Conservation (phyloP, 768 basidiomycete species). For the Russula foetens region DNA sequence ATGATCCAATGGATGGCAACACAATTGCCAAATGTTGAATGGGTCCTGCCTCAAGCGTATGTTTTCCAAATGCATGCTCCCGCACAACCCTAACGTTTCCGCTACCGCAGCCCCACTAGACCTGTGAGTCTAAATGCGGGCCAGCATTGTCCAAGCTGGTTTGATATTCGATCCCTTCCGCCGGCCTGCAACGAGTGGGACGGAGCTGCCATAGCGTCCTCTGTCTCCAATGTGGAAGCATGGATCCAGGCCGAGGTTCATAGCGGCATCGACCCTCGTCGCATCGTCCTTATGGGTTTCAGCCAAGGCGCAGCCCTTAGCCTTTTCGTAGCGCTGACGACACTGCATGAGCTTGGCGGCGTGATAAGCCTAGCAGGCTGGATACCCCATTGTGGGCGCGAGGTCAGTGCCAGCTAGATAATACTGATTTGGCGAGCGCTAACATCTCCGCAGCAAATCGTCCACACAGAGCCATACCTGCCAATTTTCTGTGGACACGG, state of each 20-base stretch:
- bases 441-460: slow-evolving; percentile 25
- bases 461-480: slow-evolving; percentile 28
- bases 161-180: slow-evolving; percentile 33
- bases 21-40: slow-evolving; percentile 33
- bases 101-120: slow-evolving; percentile 23
- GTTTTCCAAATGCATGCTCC: slow-evolving; percentile 3
- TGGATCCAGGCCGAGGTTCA: slow-evolving; percentile 34
- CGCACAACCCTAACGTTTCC: background rate
- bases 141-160: slow-evolving; percentile 33
- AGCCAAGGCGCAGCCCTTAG: slow-evolving; percentile 37
- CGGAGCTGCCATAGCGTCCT: slow-evolving; percentile 28
- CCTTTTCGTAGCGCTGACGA: slow-evolving; percentile 33
- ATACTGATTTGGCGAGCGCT: background rate
- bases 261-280: slow-evolving; percentile 29
- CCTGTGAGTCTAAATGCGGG: slow-evolving; percentile 28
- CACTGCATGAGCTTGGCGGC: slow-evolving; percentile 36
- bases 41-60: slow-evolving; percentile 39
- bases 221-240: slow-evolving; percentile 30
- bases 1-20: slow-evolving; percentile 30
- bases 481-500: slow-evolving; percentile 41
- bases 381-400: slow-evolving; percentile 32
- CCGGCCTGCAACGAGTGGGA: slow-evolving; percentile 33
- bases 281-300: slow-evolving; percentile 36
- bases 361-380: slow-evolving; percentile 39
- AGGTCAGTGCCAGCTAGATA: slow-evolving; percentile 23